These are phyloP conservation scores for Anisogramma anomala DNA, from an alignment of 2,329 filamentous ascomycete genomes.

Conservation along the genomic window DNA sequence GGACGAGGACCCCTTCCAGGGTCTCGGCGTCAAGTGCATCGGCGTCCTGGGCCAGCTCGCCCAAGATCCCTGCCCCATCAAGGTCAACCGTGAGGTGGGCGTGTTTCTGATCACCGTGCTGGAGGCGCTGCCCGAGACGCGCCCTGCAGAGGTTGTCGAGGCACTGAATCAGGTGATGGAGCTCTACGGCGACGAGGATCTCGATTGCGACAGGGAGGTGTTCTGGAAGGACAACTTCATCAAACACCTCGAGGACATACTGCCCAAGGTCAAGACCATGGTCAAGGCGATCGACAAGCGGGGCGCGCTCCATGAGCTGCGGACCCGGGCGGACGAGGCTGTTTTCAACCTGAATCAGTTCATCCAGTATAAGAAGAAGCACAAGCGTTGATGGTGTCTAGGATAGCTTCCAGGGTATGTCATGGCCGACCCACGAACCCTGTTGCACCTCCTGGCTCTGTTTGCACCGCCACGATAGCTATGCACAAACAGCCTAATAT, in stretches of 20 bases:
- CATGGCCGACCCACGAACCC: too few species aligned
- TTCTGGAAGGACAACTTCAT: conserved; percentile 54
- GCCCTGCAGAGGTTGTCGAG: conserved; percentile 49
- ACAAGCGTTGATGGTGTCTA: too few species aligned
- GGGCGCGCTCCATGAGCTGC: conserved; percentile 38
- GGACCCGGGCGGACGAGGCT: conserved; percentile 48
- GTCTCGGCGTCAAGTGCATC: conserved; percentile 53
- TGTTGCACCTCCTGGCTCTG: too few species aligned
- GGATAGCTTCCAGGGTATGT: too few species aligned
- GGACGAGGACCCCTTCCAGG: conserved; percentile 45
- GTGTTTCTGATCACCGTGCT: conserved; percentile 49
- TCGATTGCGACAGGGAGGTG: conserved; percentile 46
- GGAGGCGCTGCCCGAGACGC: conserved; percentile 37
- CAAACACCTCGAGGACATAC: conserved; percentile 42
- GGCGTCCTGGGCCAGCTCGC: conserved; percentile 55
- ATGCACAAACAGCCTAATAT: too few species aligned
- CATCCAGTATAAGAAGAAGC: conserved; percentile 53
- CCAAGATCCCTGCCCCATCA: conserved; percentile 38
- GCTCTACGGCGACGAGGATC: conserved; percentile 51
- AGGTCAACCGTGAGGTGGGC: conserved; percentile 50
- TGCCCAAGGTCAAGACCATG: conserved; percentile 43
- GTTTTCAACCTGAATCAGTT: conserved; percentile 50
- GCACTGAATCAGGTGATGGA: conserved; percentile 57
- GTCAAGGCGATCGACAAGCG: conserved; percentile 52
- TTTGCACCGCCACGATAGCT: too few species aligned